phyloP scores from a whole-genome alignment of 208 protist genomes.

The Endotrypanum monterogeii region DNA sequence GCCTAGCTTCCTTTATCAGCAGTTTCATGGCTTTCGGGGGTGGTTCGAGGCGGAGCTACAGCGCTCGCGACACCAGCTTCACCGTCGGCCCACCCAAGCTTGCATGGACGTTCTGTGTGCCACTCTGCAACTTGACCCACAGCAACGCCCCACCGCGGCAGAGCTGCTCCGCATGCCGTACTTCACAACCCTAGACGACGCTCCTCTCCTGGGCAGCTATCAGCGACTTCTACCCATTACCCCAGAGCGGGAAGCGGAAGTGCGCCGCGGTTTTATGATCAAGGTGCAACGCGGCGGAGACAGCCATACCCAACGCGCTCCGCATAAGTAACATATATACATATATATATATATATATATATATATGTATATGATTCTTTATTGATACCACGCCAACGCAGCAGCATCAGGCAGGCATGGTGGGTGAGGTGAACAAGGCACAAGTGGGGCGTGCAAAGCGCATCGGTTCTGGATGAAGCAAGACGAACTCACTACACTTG shows the following conservation, averaged over 20 bases:
- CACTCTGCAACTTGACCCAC: constrained; percentile 75
- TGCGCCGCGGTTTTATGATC: constrained; percentile 29
- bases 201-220: constrained; percentile 21
- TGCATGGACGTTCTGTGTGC: constrained; percentile 77
- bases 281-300: constrained; percentile 32
- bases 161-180: constrained; percentile 83
- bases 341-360: too few relatives aligned
- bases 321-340: constrained; percentile 22
- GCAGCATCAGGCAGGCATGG: neutral
- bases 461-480: neutral
- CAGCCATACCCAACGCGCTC: constrained; percentile 32
- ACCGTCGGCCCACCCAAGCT: constrained; percentile 48
- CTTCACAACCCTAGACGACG: constrained; percentile 45
- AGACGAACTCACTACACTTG: neutral
- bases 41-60: constrained; percentile 75
- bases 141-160: constrained; percentile 67
- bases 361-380: too few relatives aligned
- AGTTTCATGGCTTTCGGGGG: constrained; percentile 66
- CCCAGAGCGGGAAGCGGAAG: constrained; percentile 28
- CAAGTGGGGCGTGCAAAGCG: neutral
- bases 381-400: neutral
- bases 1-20: constrained; percentile 59
- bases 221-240: constrained; percentile 15
- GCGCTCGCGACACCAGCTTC: constrained; percentile 42
- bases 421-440: neutral